Conservation (phyloP, 768 basidiomycete genomes). For the Daedalea quercina region DNA sequence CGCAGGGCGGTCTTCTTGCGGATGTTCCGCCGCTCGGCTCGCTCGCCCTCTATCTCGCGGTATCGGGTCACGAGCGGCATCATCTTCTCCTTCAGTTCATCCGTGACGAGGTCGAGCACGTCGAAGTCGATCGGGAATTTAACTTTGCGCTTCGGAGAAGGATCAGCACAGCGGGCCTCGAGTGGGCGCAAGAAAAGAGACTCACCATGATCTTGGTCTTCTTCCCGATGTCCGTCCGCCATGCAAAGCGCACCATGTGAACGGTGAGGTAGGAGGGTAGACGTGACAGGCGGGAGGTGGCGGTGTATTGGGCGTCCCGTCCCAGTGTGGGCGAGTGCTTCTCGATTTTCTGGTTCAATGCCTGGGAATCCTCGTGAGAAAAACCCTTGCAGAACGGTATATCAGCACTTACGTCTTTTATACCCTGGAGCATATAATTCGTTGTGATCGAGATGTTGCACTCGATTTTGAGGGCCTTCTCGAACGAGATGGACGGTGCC, state of each 20-base stretch:
- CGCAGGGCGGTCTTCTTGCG: slow-evolving; percentile 63
- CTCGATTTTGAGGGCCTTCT: slow-evolving; percentile 81
- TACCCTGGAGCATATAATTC: slow-evolving; percentile 84
- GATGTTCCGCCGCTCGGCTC: slow-evolving; percentile 76
- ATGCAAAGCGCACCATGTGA: slow-evolving; percentile 95
- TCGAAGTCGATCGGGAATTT: slow-evolving; percentile 91
- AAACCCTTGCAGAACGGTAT: background rate
- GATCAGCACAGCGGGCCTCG: background rate
- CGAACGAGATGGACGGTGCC: slow-evolving; percentile 48
- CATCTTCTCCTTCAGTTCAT: slow-evolving; percentile 69
- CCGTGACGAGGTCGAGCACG: slow-evolving; percentile 72
- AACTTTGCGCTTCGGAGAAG: slow-evolving; percentile 61
- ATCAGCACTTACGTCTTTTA: slow-evolving; percentile 54
- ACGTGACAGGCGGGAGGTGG: slow-evolving; percentile 74
- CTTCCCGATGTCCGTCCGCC: slow-evolving; percentile 84
- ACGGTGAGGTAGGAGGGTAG: slow-evolving; percentile 82
- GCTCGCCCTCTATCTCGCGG: slow-evolving; percentile 78
- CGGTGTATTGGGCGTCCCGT: slow-evolving; percentile 75
- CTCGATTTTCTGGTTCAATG: slow-evolving; percentile 79
- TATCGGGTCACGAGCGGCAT: slow-evolving; percentile 64
- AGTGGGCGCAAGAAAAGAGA: background rate
- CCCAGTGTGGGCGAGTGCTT: slow-evolving; percentile 78
- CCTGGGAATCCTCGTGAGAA: slow-evolving; percentile 34
- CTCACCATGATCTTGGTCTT: slow-evolving; percentile 96
- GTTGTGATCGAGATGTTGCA: slow-evolving; percentile 87